Conservation (phyloP, 495 filamentous ascomycete genomes). For the Hypoxylon lienhwacheense region DNA sequence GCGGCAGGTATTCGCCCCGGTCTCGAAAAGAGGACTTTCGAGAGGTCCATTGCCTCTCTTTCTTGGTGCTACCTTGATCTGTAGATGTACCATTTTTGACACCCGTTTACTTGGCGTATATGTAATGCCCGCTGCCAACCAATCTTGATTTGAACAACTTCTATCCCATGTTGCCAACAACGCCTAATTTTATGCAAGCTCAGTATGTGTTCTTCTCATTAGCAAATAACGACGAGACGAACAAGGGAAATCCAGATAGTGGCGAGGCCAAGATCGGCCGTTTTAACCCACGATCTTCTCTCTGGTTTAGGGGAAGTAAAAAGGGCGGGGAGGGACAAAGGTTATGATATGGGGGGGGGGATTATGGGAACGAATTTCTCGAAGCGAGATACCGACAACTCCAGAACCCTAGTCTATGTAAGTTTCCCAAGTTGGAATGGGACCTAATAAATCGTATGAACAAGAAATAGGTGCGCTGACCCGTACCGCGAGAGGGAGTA, state of each 20-base stretch:
- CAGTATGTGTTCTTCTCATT: slow-evolving; percentile 27
- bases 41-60: slow-evolving; percentile 2
- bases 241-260: slow-evolving; percentile 2
- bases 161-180: slow-evolving; percentile 42
- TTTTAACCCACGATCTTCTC: not conserved
- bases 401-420: slow-evolving; percentile 39
- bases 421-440: slow-evolving; percentile 19
- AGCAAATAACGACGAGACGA: slow-evolving; percentile 4
- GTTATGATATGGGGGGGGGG: slow-evolving; percentile 22
- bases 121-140: slow-evolving; percentile 23
- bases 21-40: slow-evolving; percentile 9
- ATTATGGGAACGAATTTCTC: slow-evolving; percentile 24
- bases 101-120: slow-evolving; percentile 20
- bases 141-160: slow-evolving; percentile 32
- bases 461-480: slow-evolving; percentile 16
- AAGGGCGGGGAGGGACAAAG: slow-evolving; percentile 10
- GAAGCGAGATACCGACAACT: slow-evolving; percentile 33
- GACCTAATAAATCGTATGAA: slow-evolving; percentile 26
- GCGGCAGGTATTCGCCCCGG: slow-evolving; percentile 15
- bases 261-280: slow-evolving; percentile 3
- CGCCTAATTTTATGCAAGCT: slow-evolving; percentile 41
- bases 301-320: slow-evolving; percentile 8
- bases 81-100: slow-evolving; percentile 29
- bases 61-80: slow-evolving; percentile 13
- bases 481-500: slow-evolving; percentile 13